A percentile compares a stretch with the other conserved stretches of the same genome.
These are phyloP conservation scores for Pugionium cornutum DNA, from an alignment of 345 rosid genomes.

Conservation along the genomic window DNA sequence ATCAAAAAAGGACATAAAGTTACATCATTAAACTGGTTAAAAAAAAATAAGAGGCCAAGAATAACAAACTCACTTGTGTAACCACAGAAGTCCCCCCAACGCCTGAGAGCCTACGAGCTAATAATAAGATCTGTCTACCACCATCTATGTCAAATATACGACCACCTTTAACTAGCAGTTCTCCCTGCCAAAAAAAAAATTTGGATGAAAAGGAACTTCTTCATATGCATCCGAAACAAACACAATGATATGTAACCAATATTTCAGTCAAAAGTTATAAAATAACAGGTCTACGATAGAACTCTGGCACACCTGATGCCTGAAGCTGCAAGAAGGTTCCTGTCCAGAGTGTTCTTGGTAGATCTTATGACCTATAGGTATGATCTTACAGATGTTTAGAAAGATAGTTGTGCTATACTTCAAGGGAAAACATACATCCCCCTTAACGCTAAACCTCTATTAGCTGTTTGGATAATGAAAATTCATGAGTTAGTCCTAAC, in stretches of 20 bases:
- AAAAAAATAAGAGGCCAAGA: constrained; percentile 7
- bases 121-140: constrained; percentile 50
- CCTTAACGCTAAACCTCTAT: too few species aligned
- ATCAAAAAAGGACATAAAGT: constrained; percentile 25
- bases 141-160: constrained; percentile 77
- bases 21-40: constrained; percentile 25
- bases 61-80: constrained; percentile 61
- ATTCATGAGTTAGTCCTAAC: too few species aligned
- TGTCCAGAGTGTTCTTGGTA: constrained; percentile 38
- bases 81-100: constrained; percentile 59
- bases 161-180: constrained; percentile 63
- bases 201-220: constrained; percentile 22
- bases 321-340: constrained; percentile 49
- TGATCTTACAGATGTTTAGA: constrained; percentile 14
- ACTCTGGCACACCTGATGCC: constrained; percentile 52
- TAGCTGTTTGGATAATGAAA: too few species aligned
- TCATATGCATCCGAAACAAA: constrained; percentile 11
- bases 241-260: neutral
- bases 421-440: neutral
- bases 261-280: neutral
- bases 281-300: constrained; percentile 13
- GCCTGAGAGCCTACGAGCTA: constrained; percentile 64
- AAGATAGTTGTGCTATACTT: neutral
- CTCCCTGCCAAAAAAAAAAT: constrained; percentile 48
- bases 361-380: constrained; percentile 37